Evolutionary conservation across 805 yeast genomes (phyloP), one percentile per base, ranked within the genome.

Genomic region (Kodamaea hsintzibuensis): DNA sequence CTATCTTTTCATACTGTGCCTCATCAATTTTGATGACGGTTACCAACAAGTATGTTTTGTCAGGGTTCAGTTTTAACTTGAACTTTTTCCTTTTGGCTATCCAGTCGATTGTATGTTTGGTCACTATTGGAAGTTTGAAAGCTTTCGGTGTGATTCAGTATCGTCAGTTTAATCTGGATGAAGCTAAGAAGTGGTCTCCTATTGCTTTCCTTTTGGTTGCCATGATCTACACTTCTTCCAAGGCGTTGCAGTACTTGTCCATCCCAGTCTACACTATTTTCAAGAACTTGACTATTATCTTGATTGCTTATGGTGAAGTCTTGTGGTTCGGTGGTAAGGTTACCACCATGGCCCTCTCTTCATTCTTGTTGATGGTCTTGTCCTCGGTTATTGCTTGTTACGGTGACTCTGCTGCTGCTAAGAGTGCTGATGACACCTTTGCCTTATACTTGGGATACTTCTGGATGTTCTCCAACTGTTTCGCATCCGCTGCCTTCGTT

Each of bases 261-360:
- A 92, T 95, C 55, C 99, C 99, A 51, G 96, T 95, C 55, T 95
- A 91, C 81, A 95, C 99, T 60, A 93, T 95, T 64, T 95, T 95
- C 87, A 95, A 95, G 82, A 95, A 95, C 76, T 83, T 95, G 73
- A 93, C 99, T 57, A 95, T 95, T 68, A 93, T 95, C 61, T 78
- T 95, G 68, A 95, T 95, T 71, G 98, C 99, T 37, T 95, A 95
- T 71, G 98, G 98, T 78, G 99, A 95, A 77, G 98, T 93, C 37
- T 64, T 95, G 57, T 93, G 97, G 96, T 95, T 93, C 66, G 97
- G 97, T 57, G 98, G 98, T 60, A 74, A 79, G 57, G 97, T 93
- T 63, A 85, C 97, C 51, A 72, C 92, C 39, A 86, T 92, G 95
- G 91, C 96, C 47, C 78, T 95, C 60, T 86, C 91, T 42, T 88